These are phyloP conservation scores for Lichtheimia ornata DNA, from an alignment of 371 early-diverging fungal genomes.

Conservation along the genomic window DNA sequence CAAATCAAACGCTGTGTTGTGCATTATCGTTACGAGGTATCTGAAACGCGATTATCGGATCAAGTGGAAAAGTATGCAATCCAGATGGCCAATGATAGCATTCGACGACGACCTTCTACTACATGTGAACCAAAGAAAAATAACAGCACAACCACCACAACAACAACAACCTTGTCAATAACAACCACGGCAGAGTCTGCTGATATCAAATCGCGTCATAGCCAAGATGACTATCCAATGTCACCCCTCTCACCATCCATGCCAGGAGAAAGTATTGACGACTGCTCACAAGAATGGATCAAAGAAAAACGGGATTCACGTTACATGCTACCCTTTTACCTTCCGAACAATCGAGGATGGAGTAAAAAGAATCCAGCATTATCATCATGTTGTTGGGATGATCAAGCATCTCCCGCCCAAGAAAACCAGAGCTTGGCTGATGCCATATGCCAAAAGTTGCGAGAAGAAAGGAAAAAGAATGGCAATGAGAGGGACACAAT, in stretches of 20 bases:
- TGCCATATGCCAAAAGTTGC: slow-evolving; percentile 34
- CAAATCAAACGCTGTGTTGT: slow-evolving; percentile 74
- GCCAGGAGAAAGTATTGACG: slow-evolving; percentile 18
- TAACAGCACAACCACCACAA: slow-evolving; percentile 20
- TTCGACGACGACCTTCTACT: slow-evolving; percentile 26
- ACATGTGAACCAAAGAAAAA: background rate
- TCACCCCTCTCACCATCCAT: slow-evolving; percentile 1
- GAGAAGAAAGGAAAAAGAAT: slow-evolving; percentile 23
- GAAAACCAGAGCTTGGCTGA: slow-evolving; percentile 23
- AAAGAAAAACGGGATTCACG: slow-evolving; percentile 49
- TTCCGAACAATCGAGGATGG: slow-evolving; percentile 41
- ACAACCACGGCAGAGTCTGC: slow-evolving; percentile 5
- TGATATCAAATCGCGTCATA: slow-evolving; percentile 11
- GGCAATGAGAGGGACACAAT: slow-evolving; percentile 34
- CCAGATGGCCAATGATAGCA: slow-evolving; percentile 65
- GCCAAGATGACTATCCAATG: background rate
- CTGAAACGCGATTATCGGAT: slow-evolving; percentile 67
- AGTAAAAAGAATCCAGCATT: slow-evolving; percentile 1
- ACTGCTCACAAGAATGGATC: slow-evolving; percentile 27
- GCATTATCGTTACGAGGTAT: slow-evolving; percentile 85
- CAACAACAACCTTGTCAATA: slow-evolving; percentile 2
- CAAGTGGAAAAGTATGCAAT: slow-evolving; percentile 76
- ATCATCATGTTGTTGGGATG: slow-evolving; percentile 8
- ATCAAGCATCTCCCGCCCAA: slow-evolving; percentile 15
- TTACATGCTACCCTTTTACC: slow-evolving; percentile 54